phyloP scores from a whole-genome alignment of 352 stramenopile genomes.

The Pythium aristosporum region DNA sequence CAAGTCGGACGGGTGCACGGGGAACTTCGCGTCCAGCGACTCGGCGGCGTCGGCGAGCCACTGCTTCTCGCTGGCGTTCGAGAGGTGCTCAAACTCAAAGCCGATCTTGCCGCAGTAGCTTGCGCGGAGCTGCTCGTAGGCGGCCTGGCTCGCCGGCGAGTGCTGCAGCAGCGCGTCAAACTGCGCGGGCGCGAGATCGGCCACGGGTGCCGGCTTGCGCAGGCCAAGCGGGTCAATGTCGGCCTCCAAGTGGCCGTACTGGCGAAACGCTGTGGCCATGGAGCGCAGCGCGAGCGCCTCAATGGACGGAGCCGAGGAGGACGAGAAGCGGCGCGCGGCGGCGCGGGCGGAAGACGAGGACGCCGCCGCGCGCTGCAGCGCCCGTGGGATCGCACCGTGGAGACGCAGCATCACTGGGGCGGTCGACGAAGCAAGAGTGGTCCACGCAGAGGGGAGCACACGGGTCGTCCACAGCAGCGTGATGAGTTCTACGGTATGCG shows the following conservation, averaged over 20 bases:
- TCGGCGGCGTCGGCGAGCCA: conserved; percentile 67
- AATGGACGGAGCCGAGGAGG: conserved; percentile 37
- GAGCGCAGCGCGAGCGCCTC: conserved; percentile 62
- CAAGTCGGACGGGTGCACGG: conserved; percentile 63
- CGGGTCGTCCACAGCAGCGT: conserved; percentile 18
- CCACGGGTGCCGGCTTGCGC: conserved; percentile 35
- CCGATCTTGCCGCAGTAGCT: conserved; percentile 81
- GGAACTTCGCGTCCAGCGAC: conserved; percentile 36
- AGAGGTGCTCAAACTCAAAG: conserved; percentile 80
- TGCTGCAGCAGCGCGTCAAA: conserved; percentile 55
- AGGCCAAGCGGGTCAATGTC: conserved; percentile 64
- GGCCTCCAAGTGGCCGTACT: conserved; percentile 74
- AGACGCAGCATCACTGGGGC: conserved; percentile 51
- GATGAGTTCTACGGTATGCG: neutral
- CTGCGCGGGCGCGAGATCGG: conserved; percentile 38
- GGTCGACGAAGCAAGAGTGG: conserved; percentile 3
- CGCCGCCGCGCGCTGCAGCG: conserved; percentile 25
- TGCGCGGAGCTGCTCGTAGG: conserved; percentile 58
- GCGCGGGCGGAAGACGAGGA: neutral
- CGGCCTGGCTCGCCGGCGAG: conserved; percentile 35
- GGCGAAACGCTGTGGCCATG: conserved; percentile 72
- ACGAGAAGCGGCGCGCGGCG: conserved; percentile 29
- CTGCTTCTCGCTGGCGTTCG: conserved; percentile 54
- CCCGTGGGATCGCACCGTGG: conserved; percentile 36
- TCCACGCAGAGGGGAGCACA: neutral